Conservation (phyloP, 805 yeast genomes). For the Kodamaea neixiangensis region DNA sequence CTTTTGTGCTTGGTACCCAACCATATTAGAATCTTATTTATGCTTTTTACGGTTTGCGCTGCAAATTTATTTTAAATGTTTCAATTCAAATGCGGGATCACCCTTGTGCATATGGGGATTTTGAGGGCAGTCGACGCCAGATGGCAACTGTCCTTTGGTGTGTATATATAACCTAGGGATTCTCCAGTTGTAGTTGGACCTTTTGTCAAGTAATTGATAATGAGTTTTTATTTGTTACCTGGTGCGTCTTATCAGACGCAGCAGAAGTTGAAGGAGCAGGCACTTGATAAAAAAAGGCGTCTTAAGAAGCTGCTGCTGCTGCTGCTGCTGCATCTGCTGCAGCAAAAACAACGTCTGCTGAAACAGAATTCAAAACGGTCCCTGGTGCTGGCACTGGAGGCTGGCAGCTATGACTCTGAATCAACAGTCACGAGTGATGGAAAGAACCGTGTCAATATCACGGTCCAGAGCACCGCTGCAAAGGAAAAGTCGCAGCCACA, state of each 20-base stretch:
- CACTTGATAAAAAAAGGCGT: slow-evolving; percentile 11
- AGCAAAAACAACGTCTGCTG: neutral
- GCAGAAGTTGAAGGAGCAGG: slow-evolving; percentile 18
- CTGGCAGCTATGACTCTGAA: neutral
- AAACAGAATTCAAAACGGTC: neutral
- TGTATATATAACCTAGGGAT: neutral
- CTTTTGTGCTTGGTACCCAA: neutral
- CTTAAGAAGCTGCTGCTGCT: neutral
- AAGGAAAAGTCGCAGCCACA: neutral
- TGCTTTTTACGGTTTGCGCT: neutral
- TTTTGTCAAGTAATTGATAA: slow-evolving; percentile 1
- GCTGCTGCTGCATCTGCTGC: slow-evolving; percentile 1
- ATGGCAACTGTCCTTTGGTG: neutral
- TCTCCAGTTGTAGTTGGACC: neutral
- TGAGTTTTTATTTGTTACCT: slow-evolving; percentile 20
- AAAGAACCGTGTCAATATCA: slow-evolving; percentile 1
- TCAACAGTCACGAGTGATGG: neutral
- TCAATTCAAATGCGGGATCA: neutral
- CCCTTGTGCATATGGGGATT: neutral
- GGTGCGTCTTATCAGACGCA: slow-evolving; percentile 20
- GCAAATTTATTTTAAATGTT: neutral
- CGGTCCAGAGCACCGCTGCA: neutral
- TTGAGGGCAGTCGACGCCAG: neutral
- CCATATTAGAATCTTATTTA: slow-evolving; percentile 1
- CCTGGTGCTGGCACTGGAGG: neutral